Base-by-base conservation (phyloP, 225 moss, liverwort and hornwort species). In the Polytrichum commune region DNA sequence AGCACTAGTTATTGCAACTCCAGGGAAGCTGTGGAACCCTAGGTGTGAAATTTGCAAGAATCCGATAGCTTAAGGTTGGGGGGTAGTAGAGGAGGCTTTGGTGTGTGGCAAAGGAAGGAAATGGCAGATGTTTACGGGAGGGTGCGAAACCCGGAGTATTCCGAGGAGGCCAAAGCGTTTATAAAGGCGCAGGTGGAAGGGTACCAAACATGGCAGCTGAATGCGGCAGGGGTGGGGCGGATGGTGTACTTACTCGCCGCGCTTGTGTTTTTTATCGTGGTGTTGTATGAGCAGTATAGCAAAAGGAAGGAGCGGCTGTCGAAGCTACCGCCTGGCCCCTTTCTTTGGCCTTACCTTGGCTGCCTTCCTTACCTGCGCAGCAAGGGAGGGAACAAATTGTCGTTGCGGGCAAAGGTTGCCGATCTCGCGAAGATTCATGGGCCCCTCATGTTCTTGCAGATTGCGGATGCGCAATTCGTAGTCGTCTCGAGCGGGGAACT, bases 291-390 rank as follows among this genome's bases (percentile, higher is more conserved):
- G 88, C 79, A 77, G 74, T 77, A 71, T 13, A 78, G 33, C 64
- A 82, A 55, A 65, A 71, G 88, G 53, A 60, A 35, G 18, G 79
- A 75, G 64, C 66, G 84, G 19, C 55, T 82, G 56, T 30, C 71
- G 70, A 84, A 82, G 58, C 72, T 88, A 63, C 88, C 88, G 16
- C 88, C 88, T 1, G 88, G 88, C n/a, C 88, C 88, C 8, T 84
- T 88, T 68, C 84, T 76, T n/a, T 88, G 82, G 84, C 88, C 88
- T 0, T 79, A 55, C 19, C 53, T 88, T 2, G 88, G 88, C 13
- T 73, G 67, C 58, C 79, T 88, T 25, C 84, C 84, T 33, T 68
- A 73, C 16, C 69, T 88, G 19, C 29, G 64, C 19, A 65, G 72
- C 16, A 73, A 65, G 6, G 79, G 79, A 10, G 8, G 72, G 23